These are phyloP conservation scores for Luffa aegyptiaca DNA, from an alignment of 306 rosid genomes.

Conservation along the genomic window DNA sequence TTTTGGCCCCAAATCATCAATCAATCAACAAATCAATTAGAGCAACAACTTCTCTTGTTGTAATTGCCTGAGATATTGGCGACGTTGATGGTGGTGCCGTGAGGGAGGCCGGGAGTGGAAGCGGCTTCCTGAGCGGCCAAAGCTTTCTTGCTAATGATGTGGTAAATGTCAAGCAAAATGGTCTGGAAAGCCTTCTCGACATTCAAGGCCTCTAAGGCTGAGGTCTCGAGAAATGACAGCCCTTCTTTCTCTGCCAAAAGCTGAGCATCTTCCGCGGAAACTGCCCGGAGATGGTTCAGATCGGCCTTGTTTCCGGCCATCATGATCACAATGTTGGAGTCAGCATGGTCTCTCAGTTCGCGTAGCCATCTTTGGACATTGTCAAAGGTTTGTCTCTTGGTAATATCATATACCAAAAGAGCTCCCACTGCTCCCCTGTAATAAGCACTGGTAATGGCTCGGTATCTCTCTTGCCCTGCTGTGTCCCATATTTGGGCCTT, in stretches of 20 bases:
- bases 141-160: conserved; percentile 57
- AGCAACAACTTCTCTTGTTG: conserved; percentile 46
- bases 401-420: conserved; percentile 55
- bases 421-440: conserved; percentile 79
- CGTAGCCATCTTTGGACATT: conserved; percentile 69
- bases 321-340: conserved; percentile 66
- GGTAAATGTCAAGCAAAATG: conserved; percentile 55
- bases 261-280: conserved; percentile 50
- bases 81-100: conserved; percentile 52
- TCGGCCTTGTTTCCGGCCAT: conserved; percentile 65
- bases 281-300: conserved; percentile 54
- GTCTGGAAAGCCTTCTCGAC: conserved; percentile 71
- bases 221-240: conserved; percentile 53
- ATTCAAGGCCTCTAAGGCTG: conserved; percentile 55
- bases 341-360: conserved; percentile 66
- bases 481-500: conserved; percentile 87
- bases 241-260: conserved; percentile 48
- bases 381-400: conserved; percentile 63
- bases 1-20: neutral
- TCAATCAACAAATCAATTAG: conserved; percentile 22
- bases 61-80: conserved; percentile 29
- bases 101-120: conserved; percentile 43
- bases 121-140: conserved; percentile 57
- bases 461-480: conserved; percentile 71
- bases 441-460: conserved; percentile 68